Evolutionary conservation across 2,329 filamentous ascomycete species (phyloP), one percentile per base, ranked within the genome.

Genomic region (Alternaria triticina): DNA sequence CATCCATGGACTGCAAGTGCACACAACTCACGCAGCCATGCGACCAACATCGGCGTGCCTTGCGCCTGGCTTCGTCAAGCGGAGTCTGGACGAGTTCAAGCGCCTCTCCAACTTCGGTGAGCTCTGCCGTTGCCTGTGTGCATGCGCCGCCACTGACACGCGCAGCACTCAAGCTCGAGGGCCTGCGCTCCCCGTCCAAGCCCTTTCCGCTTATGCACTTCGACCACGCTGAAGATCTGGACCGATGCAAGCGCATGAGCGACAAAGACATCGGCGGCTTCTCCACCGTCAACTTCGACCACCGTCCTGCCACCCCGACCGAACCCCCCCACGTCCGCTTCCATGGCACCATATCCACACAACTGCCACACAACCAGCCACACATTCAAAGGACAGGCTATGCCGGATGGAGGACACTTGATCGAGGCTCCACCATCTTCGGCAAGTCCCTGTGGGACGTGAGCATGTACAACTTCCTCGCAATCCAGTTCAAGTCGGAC

Each of bases 381-480:
- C 86, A 91, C 40, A 85, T 97, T 46, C 86, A 94, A 73, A 86
- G 93, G 47, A 91, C 89, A 63, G 96, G 96, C 47, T 99, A 95
- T 79, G 94, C 96, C 1, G 96, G 91, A 3, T 99, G 93, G 85
- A 87, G 95, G 61, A 98, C 96, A 20, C 85, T 88, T 52, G 93
- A 97, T 75, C 88, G 90, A 51, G 86, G 86, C 5, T 82, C 88
- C 9, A 96, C 93, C 20, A 80, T 97, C n/a, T 97, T 98, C 74
- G 96, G 96, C 44, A 90, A 90, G 59, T 85, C 91, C 33, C 83
- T 93, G 22, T 97, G 93, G 93, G 91, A 98, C 77, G 90, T 97
- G 56, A 94, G 97, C 74, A 90, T 92, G 3, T 98, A 97, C 81
- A 83, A 87, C 12, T 97, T 94, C 80, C 89, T 99, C 10, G 95